These are phyloP conservation scores for Xylariaceae sp. DNA, from an alignment of 2,329 filamentous ascomycete species.

Conservation along the genomic window DNA sequence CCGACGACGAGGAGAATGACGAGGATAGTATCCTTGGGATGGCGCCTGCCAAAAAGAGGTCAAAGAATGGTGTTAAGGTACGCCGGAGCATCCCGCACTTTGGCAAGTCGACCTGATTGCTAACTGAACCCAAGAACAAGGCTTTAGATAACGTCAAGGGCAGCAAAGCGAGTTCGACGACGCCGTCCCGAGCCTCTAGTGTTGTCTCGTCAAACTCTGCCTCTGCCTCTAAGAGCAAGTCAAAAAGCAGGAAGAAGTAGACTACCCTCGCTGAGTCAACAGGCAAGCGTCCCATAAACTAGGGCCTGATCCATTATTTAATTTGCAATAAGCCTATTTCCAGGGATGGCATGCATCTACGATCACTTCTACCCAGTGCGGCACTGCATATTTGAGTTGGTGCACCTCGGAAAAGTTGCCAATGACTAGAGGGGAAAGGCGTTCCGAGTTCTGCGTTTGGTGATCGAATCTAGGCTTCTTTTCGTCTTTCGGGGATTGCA, in stretches of 20 bases:
- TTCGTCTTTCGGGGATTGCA: too few species aligned
- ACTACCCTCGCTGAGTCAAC: too few species aligned
- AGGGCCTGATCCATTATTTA: too few species aligned
- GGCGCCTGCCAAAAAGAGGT: slow-evolving; percentile 90
- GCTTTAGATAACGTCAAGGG: slow-evolving; percentile 82
- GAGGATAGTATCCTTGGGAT: slow-evolving; percentile 76
- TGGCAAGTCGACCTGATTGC: slow-evolving; percentile 1
- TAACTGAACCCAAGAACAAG: slow-evolving; percentile 67
- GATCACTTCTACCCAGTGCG: too few species aligned
- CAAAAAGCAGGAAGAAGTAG: slow-evolving; percentile 52
- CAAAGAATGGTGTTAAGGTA: slow-evolving; percentile 85
- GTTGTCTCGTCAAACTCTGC: slow-evolving; percentile 70
- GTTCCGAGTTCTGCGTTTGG: not conserved
- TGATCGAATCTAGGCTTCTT: too few species aligned
- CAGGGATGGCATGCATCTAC: too few species aligned
- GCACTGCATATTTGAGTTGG: too few species aligned
- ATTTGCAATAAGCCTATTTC: too few species aligned
- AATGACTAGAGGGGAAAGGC: not conserved
- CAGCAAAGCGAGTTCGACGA: slow-evolving; percentile 71
- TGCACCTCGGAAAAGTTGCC: not conserved
- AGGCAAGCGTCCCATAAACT: too few species aligned
- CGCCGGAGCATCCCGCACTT: slow-evolving; percentile 22
- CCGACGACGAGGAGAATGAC: slow-evolving; percentile 78
- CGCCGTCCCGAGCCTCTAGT: slow-evolving; percentile 78
- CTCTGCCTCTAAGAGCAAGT: slow-evolving; percentile 38